Evolutionary conservation across 169 alveolate genomes (phyloP).

Genomic region (Perkinsus marinus): DNA sequence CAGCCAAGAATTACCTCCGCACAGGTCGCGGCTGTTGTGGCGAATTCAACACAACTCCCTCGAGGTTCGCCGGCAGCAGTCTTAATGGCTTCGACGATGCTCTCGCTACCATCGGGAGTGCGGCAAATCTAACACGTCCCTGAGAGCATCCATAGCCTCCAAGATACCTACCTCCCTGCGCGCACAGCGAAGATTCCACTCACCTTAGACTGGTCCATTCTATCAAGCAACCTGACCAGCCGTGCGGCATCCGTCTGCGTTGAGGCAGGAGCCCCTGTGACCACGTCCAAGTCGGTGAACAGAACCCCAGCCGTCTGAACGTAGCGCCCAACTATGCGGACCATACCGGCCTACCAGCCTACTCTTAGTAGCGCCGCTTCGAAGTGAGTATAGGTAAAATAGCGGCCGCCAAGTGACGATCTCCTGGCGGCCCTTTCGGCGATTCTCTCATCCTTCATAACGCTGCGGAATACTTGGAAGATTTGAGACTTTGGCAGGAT

Average conservation of each 20-base stretch:
- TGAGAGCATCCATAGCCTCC: not conserved
- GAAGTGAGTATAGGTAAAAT: not conserved
- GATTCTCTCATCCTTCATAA: not conserved
- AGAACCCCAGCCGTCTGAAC: not conserved
- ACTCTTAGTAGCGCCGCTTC: not conserved
- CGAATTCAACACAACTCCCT: not conserved
- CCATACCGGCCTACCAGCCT: not conserved
- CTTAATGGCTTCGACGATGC: not conserved
- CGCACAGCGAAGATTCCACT: not conserved
- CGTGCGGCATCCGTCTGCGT: not conserved
- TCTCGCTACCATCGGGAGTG: not conserved
- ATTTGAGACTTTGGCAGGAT: not conserved
- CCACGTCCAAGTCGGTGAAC: not conserved
- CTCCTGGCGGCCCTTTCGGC: not conserved
- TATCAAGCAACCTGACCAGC: not conserved
- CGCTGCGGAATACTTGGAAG: not conserved
- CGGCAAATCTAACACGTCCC: not conserved
- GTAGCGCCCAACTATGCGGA: not conserved
- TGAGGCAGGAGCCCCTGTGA: not conserved
- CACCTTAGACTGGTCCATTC: not conserved
- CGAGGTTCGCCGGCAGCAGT: not conserved
- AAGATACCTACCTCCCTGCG: not conserved
- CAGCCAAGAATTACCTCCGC: not conserved
- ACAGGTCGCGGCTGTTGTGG: not conserved
- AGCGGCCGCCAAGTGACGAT: not conserved